Base-by-base conservation (phyloP, 129 eudicot species). In the Mikania micrantha region DNA sequence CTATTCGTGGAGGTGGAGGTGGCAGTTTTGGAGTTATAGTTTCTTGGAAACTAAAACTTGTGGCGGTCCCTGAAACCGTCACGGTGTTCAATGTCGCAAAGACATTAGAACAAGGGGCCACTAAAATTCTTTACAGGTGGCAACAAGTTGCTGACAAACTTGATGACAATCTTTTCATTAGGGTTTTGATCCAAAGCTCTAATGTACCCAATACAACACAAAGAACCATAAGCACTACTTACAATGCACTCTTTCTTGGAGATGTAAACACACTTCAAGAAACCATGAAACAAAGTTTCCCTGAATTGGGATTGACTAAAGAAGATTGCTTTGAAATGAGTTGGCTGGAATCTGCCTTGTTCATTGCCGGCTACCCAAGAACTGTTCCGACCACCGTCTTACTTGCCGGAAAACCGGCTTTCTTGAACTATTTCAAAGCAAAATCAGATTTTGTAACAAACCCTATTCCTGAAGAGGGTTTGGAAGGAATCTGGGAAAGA, bases 1-100 rank as follows among this genome's bases (percentile, higher is more conserved):
- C 84, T 0, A 83, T 83, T 29, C 45, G 79, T 13, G 88, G 88
- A 1, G 88, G 85, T 7, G 88, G 88, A 0, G 88, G 82, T 0
- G 81, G 68, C 5, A 83, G 80, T 64, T 83, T 76, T 7, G 82
- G 80, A 16, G 66, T 78, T 10, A 71, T 82, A 34, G 53, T 82
- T 34, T 75, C 83, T 0, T 82, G 80, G 77, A 74, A 78, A 57
- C 63, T 82, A 13, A 82, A 36, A 60, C 75, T 82, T 1, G 87
- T 82, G 4, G 42, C 65, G 0, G 74, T 82, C 13, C 87, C 83
- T 9, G 3, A 24, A 41, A 66, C 12, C 4, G 83, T 82, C 29
- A 82, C 78, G 9, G 86, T 81, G 22, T 81, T 81, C 66, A 72
- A 60, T 31, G 77, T 72, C 67, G 53, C 69, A 8, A 78, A 62